Evolutionary conservation across 306 rosid genomes (phyloP).

Genomic region (Oemleria cerasiformis): DNA sequence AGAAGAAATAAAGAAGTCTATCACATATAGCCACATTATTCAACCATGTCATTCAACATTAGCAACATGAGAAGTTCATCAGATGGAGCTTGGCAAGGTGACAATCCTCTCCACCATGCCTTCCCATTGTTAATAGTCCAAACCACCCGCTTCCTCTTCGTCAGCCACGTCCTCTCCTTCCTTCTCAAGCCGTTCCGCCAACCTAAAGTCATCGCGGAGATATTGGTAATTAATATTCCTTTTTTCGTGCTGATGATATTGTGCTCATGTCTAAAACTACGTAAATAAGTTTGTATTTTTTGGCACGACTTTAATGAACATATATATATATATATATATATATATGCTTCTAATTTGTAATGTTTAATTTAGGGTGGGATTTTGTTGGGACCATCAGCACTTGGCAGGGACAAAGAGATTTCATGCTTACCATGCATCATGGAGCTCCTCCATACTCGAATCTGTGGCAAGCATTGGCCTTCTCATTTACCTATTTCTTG

Average conservation of each 20-base stretch:
- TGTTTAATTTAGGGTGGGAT: slow-evolving; percentile 21
- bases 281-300: neutral
- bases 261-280: neutral
- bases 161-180: slow-evolving; percentile 56
- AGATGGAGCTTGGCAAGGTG: slow-evolving; percentile 82
- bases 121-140: slow-evolving; percentile 73
- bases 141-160: slow-evolving; percentile 37
- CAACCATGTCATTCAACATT: slow-evolving; percentile 32
- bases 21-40: neutral
- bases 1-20: neutral
- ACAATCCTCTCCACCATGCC: slow-evolving; percentile 66
- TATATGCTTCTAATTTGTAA: neutral
- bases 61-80: slow-evolving; percentile 64
- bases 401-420: slow-evolving; percentile 11
- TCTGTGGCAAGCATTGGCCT: slow-evolving; percentile 23
- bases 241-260: no score
- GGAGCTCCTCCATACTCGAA: slow-evolving; percentile 17
- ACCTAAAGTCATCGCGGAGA: slow-evolving; percentile 85
- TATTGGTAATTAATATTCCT: slow-evolving; percentile 35
- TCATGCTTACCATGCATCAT: neutral
- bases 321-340: no score
- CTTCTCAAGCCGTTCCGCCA: slow-evolving; percentile 81
- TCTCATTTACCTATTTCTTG: slow-evolving; percentile 23
- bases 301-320: no score
- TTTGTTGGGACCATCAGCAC: slow-evolving; percentile 26